Evolutionary conservation across 2,329 filamentous ascomycete species (phyloP), one percentile per base, ranked within the genome.

Genomic region (Chaetomiaceae sp.): DNA sequence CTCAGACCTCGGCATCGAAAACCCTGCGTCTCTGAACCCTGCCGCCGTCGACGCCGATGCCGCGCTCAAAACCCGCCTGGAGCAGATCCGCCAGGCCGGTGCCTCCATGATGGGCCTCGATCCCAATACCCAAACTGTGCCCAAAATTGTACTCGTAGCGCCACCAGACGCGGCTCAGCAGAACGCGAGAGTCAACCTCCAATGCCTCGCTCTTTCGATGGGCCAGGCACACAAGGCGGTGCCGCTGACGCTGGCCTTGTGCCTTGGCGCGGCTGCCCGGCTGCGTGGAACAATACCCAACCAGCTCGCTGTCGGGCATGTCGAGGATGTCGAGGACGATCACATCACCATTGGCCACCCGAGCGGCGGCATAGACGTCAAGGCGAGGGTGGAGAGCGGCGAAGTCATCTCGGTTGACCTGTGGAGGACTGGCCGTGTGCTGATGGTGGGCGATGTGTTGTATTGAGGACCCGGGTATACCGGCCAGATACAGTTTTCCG

Each of bases 391-490:
- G 27, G 54, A 52, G 5, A 59, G 70, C 21, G 75, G 72, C 0
- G 60, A 64, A 36, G 69, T 79, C 18, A 62, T 69, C 48, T 73
- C 72, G 14, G 76, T 75, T 0, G 70, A 74, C 53, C 58, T 79
- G 25, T 65, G 74, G 55, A 67, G 75, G 18, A 79, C 76, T 0
- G 75, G 74, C 7, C 69, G 74, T 46, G 64, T 77, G 4, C 41
- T 79, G 57, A 79, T 79, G 75, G 74, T 73, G 54, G 76, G 76
- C 0, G 61, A 71, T 4, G 72, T 78, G 2, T 76, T 70, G 42
- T 79, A 75, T 45, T 59, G 53, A 57, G 8, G 5, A 29, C 14
- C 14, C 20, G 46, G 5, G 10, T 29, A 29, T 23, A 6, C 10
- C n/a, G 27, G 27, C 13, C 20, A 14, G 36, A 33, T 18, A 36